Evolutionary conservation across 352 stramenopile species (phyloP).

Genomic region (Ochromonadaceae sp.): DNA sequence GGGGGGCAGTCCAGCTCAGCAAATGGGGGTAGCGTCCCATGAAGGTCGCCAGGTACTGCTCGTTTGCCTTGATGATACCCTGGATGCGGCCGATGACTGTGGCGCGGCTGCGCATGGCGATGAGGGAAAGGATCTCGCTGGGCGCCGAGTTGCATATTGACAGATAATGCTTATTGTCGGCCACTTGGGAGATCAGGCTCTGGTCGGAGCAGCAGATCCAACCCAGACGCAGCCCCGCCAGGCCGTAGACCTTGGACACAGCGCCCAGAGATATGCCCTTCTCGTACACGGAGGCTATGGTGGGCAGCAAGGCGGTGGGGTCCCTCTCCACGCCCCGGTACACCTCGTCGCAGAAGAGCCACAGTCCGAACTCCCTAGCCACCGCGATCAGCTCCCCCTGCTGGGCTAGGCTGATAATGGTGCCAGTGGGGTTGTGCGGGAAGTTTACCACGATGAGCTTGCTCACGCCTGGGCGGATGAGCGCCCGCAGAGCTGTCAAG

Average conservation of each 20-base stretch:
- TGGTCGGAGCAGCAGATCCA: conserved; percentile 41
- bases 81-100: conserved; percentile 30
- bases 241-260: conserved; percentile 43
- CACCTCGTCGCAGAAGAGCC: conserved; percentile 51
- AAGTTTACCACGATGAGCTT: conserved; percentile 56
- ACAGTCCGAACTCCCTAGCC: conserved; percentile 31
- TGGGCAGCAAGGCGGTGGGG: conserved; percentile 22
- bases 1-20: conserved; percentile 33
- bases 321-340: conserved; percentile 39
- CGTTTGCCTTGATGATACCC: conserved; percentile 24
- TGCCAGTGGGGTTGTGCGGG: conserved; percentile 50
- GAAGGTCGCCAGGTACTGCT: conserved; percentile 29
- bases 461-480: conserved; percentile 36
- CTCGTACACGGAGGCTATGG: conserved; percentile 34
- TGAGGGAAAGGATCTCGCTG: conserved; percentile 44
- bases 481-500: conserved; percentile 31
- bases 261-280: conserved; percentile 40
- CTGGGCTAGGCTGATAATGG: conserved; percentile 33
- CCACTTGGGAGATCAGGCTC: conserved; percentile 30
- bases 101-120: conserved; percentile 36
- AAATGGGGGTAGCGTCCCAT: conserved; percentile 30
- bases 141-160: conserved; percentile 46
- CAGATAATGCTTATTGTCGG: conserved; percentile 47
- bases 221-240: conserved; percentile 42
- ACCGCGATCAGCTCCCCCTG: conserved; percentile 35